Evolutionary conservation across 78 protist genomes (phyloP), one percentile per base, ranked within the genome.

Genomic region (Speleostelium caveatum): DNA sequence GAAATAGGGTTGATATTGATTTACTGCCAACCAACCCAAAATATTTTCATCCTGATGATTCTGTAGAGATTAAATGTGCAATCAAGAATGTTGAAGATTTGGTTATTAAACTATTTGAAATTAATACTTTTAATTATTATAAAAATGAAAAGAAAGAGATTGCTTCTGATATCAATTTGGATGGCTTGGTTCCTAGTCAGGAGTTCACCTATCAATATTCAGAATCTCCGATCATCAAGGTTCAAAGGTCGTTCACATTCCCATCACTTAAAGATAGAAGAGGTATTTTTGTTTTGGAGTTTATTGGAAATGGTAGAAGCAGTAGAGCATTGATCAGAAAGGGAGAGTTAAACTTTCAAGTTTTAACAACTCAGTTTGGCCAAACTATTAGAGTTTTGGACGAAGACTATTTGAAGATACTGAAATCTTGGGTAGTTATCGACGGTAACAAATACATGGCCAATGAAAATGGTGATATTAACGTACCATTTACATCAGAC

Each of bases 281-380:
- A 36, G 93, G 93, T 42, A 17, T 86, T 7, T 86, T 68, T 32
- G 85, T 86, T 6, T 55, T 86, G 22, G 93, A 86, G 30, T 86
- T 86, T 56, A 86, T 86, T 73, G 93, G 93, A 3, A 68, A 68
- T 68, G 93, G 93, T n/a, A 86, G 73, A 39, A 68, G 80, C 24
- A 73, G 85, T 49, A 36, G 93, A 33, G 68, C 93, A 19, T 14
- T 86, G 24, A 56, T 86, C 7, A 45, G 60, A 35, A 86, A 86
- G 45, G 93, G 93, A 33, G 72, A 73, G 3, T 28, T 59, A 4
- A 42, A 86, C 30, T 61, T 42, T 33, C 58, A 61, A 2, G 3
- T 38, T 19, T 58, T 33, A 17, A 56, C 42, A 2, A 30, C 28
- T 4, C 86, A 63, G n/a, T 16, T 45, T 22, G 80, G 93, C 3